Evolutionary conservation across 2,329 filamentous ascomycete genomes (phyloP).

Genomic region (Bipolaris zeicola): DNA sequence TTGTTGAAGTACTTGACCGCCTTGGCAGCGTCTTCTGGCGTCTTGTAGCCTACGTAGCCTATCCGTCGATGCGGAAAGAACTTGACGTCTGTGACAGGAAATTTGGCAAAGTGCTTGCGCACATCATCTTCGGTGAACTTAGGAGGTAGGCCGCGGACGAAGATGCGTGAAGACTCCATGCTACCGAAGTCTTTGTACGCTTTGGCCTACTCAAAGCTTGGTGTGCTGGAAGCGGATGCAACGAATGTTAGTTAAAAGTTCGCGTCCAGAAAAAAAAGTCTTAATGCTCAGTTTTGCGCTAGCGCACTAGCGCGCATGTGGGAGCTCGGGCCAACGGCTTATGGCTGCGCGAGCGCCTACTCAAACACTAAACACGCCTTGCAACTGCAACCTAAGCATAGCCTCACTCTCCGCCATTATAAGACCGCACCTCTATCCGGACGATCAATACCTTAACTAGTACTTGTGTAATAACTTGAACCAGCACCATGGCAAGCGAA

Average conservation of each 20-base stretch:
- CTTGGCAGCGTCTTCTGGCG: conserved; percentile 74
- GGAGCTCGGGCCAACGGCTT: conserved; percentile 8
- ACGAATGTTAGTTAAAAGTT: conserved; percentile 5
- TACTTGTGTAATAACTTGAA: conserved; percentile 1
- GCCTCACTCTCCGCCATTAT: conserved; percentile 15
- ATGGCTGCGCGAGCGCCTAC: conserved; percentile 16
- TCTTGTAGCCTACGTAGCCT: conserved; percentile 94
- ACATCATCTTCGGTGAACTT: conserved; percentile 84
- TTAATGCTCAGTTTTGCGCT: conserved; percentile 9
- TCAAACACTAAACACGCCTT: conserved; percentile 20
- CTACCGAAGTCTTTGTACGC: conserved; percentile 9
- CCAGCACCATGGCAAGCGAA: conserved; percentile 47
- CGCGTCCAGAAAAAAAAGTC: conserved; percentile 19
- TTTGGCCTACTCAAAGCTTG: conserved; percentile 24
- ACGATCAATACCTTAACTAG: conserved; percentile 1
- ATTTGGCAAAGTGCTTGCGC: conserved; percentile 83
- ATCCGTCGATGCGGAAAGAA: conserved; percentile 88
- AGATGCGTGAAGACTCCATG: conserved; percentile 78
- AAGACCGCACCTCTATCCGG: conserved; percentile 6
- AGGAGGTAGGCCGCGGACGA: conserved; percentile 77
- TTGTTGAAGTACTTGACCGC: conserved; percentile 96
- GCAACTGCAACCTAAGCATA: conserved; percentile 25
- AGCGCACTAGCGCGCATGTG: conserved; percentile 9
- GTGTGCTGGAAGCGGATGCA: conserved; percentile 4
- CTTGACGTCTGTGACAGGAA: conserved; percentile 87